Base-by-base conservation (phyloP, 2,329 filamentous ascomycete species). In the Aspergillus caelatus region DNA sequence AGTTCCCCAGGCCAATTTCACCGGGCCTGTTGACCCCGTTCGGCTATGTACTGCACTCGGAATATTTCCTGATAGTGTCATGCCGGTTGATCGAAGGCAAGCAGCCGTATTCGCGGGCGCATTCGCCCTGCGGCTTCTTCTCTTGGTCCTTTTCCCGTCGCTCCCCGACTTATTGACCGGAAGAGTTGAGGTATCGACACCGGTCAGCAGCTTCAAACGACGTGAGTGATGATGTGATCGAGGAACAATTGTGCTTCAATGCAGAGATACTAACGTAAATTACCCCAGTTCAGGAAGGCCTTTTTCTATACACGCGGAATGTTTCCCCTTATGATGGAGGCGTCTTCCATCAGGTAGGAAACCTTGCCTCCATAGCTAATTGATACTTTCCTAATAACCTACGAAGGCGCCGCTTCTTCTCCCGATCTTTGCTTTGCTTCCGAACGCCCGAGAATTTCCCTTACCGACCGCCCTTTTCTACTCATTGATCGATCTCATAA, bases 301-400 rank as follows among this genome's bases (percentile, higher is more conserved):
- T 99, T 62, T 99, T 97, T 74, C 88, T 99, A 26, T 98, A 98
- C 78, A 94, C 92, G 68, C 92, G 96, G 78, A 96, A 97, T 81
- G 92, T 98, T 62, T 97, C 93, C 64, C 95, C 95, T 1, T 99
- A 98, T 81, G 93, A 99, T 77, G 95, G 95, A 68, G 95, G 95
- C 72, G 92, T 90, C 67, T 91, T 87, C 74, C 88, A 90, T 76
- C 88, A 90, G 80, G 86, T 88, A 74, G 46, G 57, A 36, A 43
- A n/a, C 36, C 39, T 12, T 19, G 28, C 16, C 26, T 10, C 8
- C 6, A n/a, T n/a, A 30, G 12, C 43, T n/a, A 45, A 4, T 21
- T n/a, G 39, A 14, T 36, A 9, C 39, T 16, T n/a, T 52, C 9
- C 28, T 36, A 14, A 50, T n/a, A 8, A n/a, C 8, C 55, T 52